These are phyloP conservation scores for Cystobasidium ongulense DNA, from an alignment of 768 basidiomycete species.

Conservation along the genomic window DNA sequence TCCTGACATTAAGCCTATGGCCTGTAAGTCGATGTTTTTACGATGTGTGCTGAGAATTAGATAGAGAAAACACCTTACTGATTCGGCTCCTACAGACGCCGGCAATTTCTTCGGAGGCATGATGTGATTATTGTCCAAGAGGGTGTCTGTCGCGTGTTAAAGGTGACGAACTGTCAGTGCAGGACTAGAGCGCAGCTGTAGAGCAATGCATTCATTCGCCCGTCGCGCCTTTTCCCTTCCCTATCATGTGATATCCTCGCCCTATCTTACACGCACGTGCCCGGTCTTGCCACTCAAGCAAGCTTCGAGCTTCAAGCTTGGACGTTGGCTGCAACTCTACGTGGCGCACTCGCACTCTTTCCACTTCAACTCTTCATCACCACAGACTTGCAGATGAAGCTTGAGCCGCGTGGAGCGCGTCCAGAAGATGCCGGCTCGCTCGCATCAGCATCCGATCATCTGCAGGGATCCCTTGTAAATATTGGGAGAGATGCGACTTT, in stretches of 20 bases:
- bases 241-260: too few species aligned
- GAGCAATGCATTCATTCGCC: too few species aligned
- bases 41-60: background rate
- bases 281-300: too few species aligned
- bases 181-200: background rate
- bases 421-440: too few species aligned
- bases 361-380: too few species aligned
- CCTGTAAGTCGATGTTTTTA: background rate
- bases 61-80: background rate
- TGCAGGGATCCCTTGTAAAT: background rate
- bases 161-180: background rate
- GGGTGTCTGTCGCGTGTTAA: background rate
- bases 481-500: background rate
- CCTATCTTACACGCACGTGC: background rate
- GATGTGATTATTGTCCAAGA: constrained; percentile 14
- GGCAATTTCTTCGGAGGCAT: constrained; percentile 30
- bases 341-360: too few species aligned
- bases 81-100: constrained; percentile 1
- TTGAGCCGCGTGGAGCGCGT: too few species aligned
- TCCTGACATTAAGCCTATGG: constrained; percentile 30
- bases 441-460: background rate
- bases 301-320: too few species aligned
- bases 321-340: too few species aligned
- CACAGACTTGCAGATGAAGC: too few species aligned
- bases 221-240: too few species aligned